Percentiles rank a stretch among this genome's conserved stretches.
Conservation (phyloP, 108 stramenopile species). For the Stephanodiscus minutulus region DNA sequence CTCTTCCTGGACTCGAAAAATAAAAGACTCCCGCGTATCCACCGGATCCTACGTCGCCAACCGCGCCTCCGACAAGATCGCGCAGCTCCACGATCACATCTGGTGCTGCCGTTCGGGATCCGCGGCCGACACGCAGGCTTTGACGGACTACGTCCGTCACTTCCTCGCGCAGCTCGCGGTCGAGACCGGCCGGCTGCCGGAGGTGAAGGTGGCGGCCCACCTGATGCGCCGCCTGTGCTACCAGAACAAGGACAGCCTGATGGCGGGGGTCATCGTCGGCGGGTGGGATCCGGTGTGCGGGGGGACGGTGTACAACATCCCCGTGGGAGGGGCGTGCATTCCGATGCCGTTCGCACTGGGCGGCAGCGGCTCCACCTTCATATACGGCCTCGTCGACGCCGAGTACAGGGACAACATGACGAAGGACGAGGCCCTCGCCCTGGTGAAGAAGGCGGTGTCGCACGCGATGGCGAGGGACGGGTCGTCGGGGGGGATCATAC, state of each 20-base stretch:
- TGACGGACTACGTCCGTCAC: conserved; percentile 90
- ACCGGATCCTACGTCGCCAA: conserved; percentile 98
- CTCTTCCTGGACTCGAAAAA: not conserved
- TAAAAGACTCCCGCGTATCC: conserved; percentile 90
- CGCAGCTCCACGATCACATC: conserved; percentile 90
- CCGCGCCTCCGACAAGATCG: conserved; percentile 95
- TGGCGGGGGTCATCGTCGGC: conserved; percentile 96
- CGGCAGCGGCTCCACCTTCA: conserved; percentile 93
- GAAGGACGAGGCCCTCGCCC: conserved; percentile 80
- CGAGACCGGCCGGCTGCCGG: conserved; percentile 87
- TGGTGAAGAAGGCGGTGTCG: conserved; percentile 86
- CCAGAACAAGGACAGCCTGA: conserved; percentile 94
- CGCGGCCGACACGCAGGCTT: conserved; percentile 97
- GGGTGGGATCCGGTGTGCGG: conserved; percentile 96
- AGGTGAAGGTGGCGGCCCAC: conserved; percentile 92
- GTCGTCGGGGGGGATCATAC: conserved; percentile 93
- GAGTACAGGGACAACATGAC: conserved; percentile 83
- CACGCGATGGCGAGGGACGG: conserved; percentile 99
- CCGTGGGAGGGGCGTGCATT: conserved; percentile 92
- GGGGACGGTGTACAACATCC: conserved; percentile 86
- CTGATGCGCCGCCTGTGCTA: conserved; percentile 88
- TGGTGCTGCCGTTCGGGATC: conserved; percentile 94
- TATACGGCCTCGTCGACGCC: conserved; percentile 91
- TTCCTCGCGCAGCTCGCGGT: conserved; percentile 82
- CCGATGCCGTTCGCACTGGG: conserved; percentile 93